Conservation (phyloP, 2,329 filamentous ascomycete species). For the Stagonosporopsis rhizophila region DNA sequence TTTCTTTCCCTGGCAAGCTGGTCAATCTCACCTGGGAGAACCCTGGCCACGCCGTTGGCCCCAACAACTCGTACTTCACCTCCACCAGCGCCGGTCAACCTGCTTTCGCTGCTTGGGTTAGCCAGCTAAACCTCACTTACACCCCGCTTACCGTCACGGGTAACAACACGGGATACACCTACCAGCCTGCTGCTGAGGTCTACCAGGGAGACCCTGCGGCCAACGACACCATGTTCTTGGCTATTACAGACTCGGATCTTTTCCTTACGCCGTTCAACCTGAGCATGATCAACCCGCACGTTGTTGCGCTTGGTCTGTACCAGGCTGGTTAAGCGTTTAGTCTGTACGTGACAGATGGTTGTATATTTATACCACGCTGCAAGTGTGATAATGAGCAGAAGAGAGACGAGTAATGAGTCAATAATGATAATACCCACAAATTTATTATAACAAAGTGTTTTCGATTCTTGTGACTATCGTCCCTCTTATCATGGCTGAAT, state of each 20-base stretch:
- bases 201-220: conserved; percentile 72
- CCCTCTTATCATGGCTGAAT: no score
- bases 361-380: background rate
- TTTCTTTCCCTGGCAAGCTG: conserved; percentile 76
- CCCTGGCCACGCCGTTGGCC: conserved; percentile 72
- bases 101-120: conserved; percentile 76
- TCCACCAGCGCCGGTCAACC: conserved; percentile 63
- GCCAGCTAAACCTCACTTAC: conserved; percentile 68
- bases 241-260: conserved; percentile 72
- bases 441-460: background rate
- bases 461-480: no score
- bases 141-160: conserved; percentile 69
- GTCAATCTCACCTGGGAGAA: conserved; percentile 76
- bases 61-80: conserved; percentile 84
- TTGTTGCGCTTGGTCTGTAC: conserved; percentile 77
- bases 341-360: conserved; percentile 29
- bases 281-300: conserved; percentile 75
- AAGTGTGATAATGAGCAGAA: background rate
- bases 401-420: background rate
- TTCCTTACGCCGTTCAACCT: conserved; percentile 80
- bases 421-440: background rate
- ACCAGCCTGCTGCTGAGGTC: conserved; percentile 74
- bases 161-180: conserved; percentile 67
- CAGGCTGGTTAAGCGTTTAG: conserved; percentile 69
- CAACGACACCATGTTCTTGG: conserved; percentile 82